Evolutionary conservation across 2,329 filamentous ascomycete genomes (phyloP).

Genomic region (Byssoonygena ceratinophila): DNA sequence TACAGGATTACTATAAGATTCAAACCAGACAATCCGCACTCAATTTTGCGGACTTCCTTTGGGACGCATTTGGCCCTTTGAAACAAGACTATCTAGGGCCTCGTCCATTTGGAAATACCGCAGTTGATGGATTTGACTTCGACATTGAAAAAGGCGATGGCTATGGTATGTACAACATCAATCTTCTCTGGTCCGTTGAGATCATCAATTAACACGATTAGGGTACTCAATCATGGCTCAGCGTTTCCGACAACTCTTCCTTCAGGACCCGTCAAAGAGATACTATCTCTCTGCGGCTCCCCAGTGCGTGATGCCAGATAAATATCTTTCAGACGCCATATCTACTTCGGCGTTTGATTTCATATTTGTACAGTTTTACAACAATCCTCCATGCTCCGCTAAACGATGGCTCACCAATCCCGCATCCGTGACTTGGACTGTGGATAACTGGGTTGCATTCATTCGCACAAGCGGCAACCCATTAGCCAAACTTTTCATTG

Average conservation of each 20-base stretch:
- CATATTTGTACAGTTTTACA: slow-evolving; percentile 49
- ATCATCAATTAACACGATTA: slow-evolving; percentile 11
- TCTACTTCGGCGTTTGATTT: slow-evolving; percentile 41
- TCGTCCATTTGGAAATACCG: slow-evolving; percentile 39
- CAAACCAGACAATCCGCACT: slow-evolving; percentile 30
- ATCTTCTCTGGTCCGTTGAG: background rate
- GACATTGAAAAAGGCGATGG: slow-evolving; percentile 33
- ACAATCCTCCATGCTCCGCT: slow-evolving; percentile 43
- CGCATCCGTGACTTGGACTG: slow-evolving; percentile 34
- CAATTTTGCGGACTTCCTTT: slow-evolving; percentile 43
- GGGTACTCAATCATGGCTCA: slow-evolving; percentile 42
- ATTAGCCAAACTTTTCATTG: slow-evolving; percentile 45
- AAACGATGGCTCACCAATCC: slow-evolving; percentile 31
- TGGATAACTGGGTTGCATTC: slow-evolving; percentile 37
- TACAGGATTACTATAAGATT: slow-evolving; percentile 34
- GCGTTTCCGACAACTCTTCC: slow-evolving; percentile 36
- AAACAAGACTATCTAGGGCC: slow-evolving; percentile 28
- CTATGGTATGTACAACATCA: slow-evolving; percentile 21
- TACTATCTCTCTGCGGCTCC: slow-evolving; percentile 47
- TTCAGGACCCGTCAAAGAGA: slow-evolving; percentile 21
- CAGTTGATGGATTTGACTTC: slow-evolving; percentile 46
- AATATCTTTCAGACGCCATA: slow-evolving; percentile 39
- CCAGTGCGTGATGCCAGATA: slow-evolving; percentile 43
- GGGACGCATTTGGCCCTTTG: slow-evolving; percentile 41
- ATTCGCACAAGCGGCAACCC: slow-evolving; percentile 32